Percentiles rank a stretch among this genome's conserved stretches.
Evolutionary conservation across 2,329 filamentous ascomycete species (phyloP).

Genomic region (Cladosporium oxysporum): DNA sequence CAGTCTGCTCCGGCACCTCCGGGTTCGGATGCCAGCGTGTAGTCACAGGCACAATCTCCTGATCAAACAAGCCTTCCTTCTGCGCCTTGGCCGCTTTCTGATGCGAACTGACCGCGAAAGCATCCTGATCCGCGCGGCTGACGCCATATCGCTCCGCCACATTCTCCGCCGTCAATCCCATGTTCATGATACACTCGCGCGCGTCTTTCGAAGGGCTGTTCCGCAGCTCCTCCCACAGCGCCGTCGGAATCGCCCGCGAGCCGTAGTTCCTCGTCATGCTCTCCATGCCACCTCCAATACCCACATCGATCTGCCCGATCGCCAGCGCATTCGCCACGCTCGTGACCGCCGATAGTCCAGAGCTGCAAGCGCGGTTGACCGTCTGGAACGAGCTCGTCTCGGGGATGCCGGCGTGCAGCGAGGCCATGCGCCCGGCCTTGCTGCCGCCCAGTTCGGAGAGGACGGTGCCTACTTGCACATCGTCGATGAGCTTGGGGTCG

Average conservation of each 20-base stretch:
- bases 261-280: conserved; percentile 95
- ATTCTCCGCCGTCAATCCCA: conserved; percentile 90
- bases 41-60: conserved; percentile 77
- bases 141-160: conserved; percentile 78
- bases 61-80: conserved; percentile 67
- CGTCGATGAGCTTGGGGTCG: conserved; percentile 69
- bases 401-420: conserved; percentile 79
- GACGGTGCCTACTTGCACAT: conserved; percentile 84
- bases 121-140: conserved; percentile 75
- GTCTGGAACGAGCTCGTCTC: conserved; percentile 77
- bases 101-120: conserved; percentile 75
- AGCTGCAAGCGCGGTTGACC: conserved; percentile 83
- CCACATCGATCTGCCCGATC: conserved; percentile 69
- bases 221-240: conserved; percentile 73
- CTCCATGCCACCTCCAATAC: conserved; percentile 89
- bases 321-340: conserved; percentile 73
- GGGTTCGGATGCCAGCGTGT: conserved; percentile 69
- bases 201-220: conserved; percentile 68
- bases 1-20: conserved; percentile 50
- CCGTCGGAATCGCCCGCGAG: conserved; percentile 76
- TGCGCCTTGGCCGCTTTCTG: conserved; percentile 71
- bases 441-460: conserved; percentile 86
- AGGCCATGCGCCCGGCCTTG: conserved; percentile 88
- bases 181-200: conserved; percentile 86
- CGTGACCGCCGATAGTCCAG: conserved; percentile 75